Evolutionary conservation across 768 basidiomycete species (phyloP), one percentile per base, ranked within the genome.

Genomic region (Mycena maculata): DNA sequence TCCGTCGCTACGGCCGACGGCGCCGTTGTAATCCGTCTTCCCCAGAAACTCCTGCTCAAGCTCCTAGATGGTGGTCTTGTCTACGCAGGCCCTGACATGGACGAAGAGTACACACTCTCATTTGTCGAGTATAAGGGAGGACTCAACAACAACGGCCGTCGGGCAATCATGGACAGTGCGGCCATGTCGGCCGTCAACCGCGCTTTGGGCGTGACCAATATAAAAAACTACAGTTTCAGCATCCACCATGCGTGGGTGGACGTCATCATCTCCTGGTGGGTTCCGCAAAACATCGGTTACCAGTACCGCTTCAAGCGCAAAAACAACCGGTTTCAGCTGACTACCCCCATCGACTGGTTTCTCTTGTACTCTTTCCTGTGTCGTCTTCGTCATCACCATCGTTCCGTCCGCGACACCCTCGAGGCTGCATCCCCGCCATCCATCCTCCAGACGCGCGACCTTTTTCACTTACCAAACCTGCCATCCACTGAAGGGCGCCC

Each of bases 181-280:
- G 57, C 57, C 4, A 59, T 59, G 42, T 44, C 47, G 45, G 57
- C 57, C 45, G 45, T 48, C 23, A 59, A 59, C 33, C 57, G 57
- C n/a, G 27, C 57, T 7, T 27, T 59, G 30, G 57, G 57, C 31
- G 31, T 59, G 44, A 20, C 7, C 53, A n/a, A 23, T 44, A 16
- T 59, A 44, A 59, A 45, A 23, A 59, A 59, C 31, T 48, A 59
- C 38, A 30, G 44, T 3, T 59, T 59, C 57, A 59, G 57, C 23
- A 20, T 59, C 57, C 57, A 39, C 20, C 44, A 33, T 27, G 22
- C 42, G 7, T 47, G 33, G 45, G 57, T 59, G 7, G 57, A 47
- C 31, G 38, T 48, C 9, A 59, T 59, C 31, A 59, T 33, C 30
- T 59, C 57, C 30, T 59, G 57, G 57, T 59, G 57, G 57, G 44